Conservation (phyloP, 257 asterid species). For the Solanum dulcamara region DNA sequence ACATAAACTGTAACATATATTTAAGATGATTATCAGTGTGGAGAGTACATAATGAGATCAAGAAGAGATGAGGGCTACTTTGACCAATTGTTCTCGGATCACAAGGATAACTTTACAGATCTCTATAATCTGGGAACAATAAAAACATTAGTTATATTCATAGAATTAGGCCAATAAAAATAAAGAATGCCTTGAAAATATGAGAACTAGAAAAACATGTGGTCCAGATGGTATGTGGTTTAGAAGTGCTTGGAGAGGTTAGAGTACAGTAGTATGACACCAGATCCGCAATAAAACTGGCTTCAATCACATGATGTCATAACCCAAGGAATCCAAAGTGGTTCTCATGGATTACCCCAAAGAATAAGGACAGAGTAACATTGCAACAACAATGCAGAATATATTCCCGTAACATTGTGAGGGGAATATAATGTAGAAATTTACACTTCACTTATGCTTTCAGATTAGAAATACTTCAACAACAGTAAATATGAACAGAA, state of each 20-base stretch:
- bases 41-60: neutral
- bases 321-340: neutral
- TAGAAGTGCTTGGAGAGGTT: neutral
- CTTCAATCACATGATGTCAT: neutral
- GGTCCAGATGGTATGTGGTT: neutral
- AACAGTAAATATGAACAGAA: neutral
- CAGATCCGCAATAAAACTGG: neutral
- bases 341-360: neutral
- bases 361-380: neutral
- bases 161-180: neutral
- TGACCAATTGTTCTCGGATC: neutral
- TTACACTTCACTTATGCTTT: neutral
- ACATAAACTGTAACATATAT: neutral
- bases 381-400: neutral
- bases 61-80: neutral
- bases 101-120: neutral
- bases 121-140: neutral
- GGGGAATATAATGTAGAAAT: no score
- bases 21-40: neutral
- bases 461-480: neutral
- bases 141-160: neutral
- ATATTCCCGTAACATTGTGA: neutral
- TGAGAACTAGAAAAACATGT: neutral
- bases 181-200: neutral
- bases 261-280: neutral